phyloP scores from a whole-genome alignment of 1,284 basidiomycete species.

The Athelia psychrophila region DNA sequence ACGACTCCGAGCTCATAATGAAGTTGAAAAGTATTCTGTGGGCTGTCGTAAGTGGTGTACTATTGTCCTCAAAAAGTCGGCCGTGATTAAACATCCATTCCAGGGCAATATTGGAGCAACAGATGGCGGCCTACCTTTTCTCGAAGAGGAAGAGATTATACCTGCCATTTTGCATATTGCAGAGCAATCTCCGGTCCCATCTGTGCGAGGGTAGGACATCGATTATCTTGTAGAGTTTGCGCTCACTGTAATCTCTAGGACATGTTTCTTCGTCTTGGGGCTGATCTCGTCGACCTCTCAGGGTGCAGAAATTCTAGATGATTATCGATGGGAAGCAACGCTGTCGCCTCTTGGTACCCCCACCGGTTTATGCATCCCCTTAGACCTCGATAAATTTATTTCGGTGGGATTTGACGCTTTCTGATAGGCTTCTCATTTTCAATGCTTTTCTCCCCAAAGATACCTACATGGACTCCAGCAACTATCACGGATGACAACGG shows the following conservation, averaged over 20 bases:
- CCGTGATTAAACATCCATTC: conserved; percentile 3
- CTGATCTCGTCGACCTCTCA: conserved; percentile 72
- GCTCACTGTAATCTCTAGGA: conserved; percentile 46
- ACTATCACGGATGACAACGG: conserved; percentile 41
- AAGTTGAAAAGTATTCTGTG: conserved; percentile 95
- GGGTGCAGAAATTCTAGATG: conserved; percentile 83
- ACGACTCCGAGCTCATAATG: conserved; percentile 80
- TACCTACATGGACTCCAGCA: conserved; percentile 72
- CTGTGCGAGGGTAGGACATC: conserved; percentile 82
- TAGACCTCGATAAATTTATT: conserved; percentile 78
- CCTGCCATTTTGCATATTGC: conserved; percentile 90
- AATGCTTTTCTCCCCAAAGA: conserved; percentile 36
- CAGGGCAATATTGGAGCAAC: conserved; percentile 95
- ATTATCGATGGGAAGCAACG: conserved; percentile 91
- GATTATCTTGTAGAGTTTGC: conserved; percentile 4
- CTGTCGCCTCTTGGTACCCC: conserved; percentile 85
- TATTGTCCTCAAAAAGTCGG: not conserved
- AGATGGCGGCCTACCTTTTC: conserved; percentile 86
- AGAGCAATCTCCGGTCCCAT: conserved; percentile 84
- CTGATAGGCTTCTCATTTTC: too few species aligned
- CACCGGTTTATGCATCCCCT: conserved; percentile 88
- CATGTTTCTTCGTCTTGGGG: conserved; percentile 95
- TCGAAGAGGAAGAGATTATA: conserved; percentile 94
- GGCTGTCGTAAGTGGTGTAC: conserved; percentile 75
- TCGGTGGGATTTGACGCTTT: conserved; percentile 54